Conservation (phyloP, 257 asterid species). For the Solanum medicagineum region DNA sequence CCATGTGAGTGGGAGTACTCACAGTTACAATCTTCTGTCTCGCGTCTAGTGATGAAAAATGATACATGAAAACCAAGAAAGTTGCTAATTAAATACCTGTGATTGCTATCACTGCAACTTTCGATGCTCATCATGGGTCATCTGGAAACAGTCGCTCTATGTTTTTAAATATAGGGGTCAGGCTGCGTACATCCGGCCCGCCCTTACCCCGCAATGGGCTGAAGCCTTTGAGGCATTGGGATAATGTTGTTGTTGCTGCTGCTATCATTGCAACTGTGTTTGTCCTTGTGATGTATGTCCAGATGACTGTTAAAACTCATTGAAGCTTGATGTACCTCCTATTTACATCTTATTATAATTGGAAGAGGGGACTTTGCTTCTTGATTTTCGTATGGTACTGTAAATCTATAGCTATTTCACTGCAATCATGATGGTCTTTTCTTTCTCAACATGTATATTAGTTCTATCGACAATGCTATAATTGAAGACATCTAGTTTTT, state of each 20-base stretch:
- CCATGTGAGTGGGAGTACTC: neutral
- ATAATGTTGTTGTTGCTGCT: too few relatives aligned
- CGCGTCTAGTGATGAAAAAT: neutral
- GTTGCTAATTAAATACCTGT: neutral
- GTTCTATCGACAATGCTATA: neutral
- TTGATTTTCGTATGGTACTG: neutral
- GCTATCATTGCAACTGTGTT: neutral
- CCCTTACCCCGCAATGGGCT: too few relatives aligned
- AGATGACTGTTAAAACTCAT: neutral
- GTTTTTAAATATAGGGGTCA: too few relatives aligned
- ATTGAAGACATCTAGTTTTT: neutral
- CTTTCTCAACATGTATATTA: too few relatives aligned
- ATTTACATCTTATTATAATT: neutral
- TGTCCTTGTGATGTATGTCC: neutral
- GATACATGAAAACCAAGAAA: neutral
- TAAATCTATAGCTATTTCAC: neutral
- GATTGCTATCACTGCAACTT: neutral
- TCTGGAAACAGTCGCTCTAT: too few relatives aligned
- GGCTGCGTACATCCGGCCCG: too few relatives aligned
- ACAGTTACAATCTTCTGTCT: neutral
- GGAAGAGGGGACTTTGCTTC: neutral
- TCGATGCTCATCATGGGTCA: too few relatives aligned
- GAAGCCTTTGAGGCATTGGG: too few relatives aligned
- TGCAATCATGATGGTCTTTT: neutral
- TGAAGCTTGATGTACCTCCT: neutral